Percentiles rank a stretch among this genome's conserved stretches.
Conservation (phyloP, 2,329 filamentous ascomycete species). For the Chrysoporthe austroafricana region DNA sequence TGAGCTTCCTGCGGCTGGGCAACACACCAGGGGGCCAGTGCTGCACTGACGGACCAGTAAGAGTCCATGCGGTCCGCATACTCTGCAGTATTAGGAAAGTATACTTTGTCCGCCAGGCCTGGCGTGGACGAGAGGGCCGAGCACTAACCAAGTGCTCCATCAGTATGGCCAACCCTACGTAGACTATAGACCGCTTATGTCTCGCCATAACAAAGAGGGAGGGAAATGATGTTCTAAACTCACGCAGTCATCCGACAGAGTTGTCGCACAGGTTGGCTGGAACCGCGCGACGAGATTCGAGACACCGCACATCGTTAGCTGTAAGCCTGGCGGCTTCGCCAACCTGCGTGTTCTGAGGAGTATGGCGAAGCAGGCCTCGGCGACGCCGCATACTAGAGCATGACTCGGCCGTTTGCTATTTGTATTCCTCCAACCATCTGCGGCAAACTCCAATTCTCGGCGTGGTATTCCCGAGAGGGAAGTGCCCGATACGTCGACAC, state of each 20-base stretch:
- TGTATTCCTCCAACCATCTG: background rate
- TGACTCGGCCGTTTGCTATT: background rate
- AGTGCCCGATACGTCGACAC: background rate
- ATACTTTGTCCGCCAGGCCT: conserved; percentile 37
- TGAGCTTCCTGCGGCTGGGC: conserved; percentile 38
- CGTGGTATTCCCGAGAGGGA: background rate
- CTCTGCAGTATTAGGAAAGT: conserved; percentile 34
- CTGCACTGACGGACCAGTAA: conserved; percentile 44
- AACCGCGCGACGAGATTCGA: conserved; percentile 9
- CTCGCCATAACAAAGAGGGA: background rate
- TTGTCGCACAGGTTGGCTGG: background rate
- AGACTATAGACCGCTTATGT: background rate
- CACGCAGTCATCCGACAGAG: conserved; percentile 1
- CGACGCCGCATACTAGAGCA: background rate
- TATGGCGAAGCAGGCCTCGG: background rate
- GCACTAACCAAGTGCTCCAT: conserved; percentile 33
- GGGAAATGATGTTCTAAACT: background rate
- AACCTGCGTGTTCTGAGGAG: background rate
- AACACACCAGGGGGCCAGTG: conserved; percentile 42
- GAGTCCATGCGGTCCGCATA: conserved; percentile 39
- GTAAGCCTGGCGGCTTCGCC: background rate
- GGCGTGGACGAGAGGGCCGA: conserved; percentile 31
- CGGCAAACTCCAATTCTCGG: background rate
- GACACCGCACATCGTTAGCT: background rate
- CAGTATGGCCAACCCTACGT: background rate